Evolutionary conservation across 441 rosid species (phyloP).

Genomic region (Erodium chrysanthum): DNA sequence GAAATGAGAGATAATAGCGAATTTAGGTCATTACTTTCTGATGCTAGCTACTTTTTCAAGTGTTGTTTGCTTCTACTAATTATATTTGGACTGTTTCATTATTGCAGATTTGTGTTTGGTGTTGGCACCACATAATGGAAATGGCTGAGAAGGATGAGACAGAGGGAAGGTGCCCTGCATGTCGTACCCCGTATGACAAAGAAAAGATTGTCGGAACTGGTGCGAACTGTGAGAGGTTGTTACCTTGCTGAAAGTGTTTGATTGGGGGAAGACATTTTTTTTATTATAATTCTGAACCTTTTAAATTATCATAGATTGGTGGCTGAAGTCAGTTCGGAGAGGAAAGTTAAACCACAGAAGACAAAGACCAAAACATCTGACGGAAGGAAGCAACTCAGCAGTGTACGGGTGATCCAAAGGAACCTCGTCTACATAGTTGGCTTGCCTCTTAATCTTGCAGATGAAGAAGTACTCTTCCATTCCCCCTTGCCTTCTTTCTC

Average conservation of each 20-base stretch:
- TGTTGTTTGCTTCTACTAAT: background rate
- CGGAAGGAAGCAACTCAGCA: slow-evolving; percentile 40
- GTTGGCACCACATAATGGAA: slow-evolving; percentile 53
- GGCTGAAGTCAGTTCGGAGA: slow-evolving; percentile 36
- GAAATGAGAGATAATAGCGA: background rate
- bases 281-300: background rate
- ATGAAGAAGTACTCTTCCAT: slow-evolving; percentile 34
- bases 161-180: slow-evolving; percentile 59
- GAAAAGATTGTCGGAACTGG: slow-evolving; percentile 48
- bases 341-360: slow-evolving; percentile 40
- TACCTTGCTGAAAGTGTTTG: background rate
- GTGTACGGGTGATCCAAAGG: slow-evolving; percentile 39
- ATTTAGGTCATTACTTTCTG: background rate
- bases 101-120: slow-evolving; percentile 54
- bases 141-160: slow-evolving; percentile 51
- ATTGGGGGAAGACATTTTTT: no score
- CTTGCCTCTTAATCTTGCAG: slow-evolving; percentile 45
- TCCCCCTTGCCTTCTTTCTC: background rate
- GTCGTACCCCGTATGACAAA: slow-evolving; percentile 47
- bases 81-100: background rate
- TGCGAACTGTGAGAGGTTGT: slow-evolving; percentile 40
- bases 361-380: slow-evolving; percentile 41
- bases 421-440: slow-evolving; percentile 55
- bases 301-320: slow-evolving; percentile 27
- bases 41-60: background rate